phyloP scores from a whole-genome alignment of 495 filamentous ascomycete species.

The Penicillium roqueforti region DNA sequence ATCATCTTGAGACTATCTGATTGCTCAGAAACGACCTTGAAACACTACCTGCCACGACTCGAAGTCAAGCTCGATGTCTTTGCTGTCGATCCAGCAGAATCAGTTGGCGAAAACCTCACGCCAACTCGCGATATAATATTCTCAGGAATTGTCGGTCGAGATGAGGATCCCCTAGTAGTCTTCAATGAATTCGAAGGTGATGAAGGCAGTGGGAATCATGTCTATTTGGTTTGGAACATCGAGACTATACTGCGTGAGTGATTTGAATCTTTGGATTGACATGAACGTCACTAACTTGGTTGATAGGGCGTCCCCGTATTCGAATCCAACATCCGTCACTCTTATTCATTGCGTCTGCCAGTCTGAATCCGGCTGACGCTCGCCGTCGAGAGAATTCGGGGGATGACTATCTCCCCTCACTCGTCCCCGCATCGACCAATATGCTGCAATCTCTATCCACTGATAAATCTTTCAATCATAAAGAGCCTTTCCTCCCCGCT shows the following conservation, averaged over 20 bases:
- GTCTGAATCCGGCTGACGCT: conserved; percentile 54
- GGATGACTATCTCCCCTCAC: conserved; percentile 73
- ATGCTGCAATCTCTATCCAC: conserved; percentile 71
- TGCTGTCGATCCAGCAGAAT: conserved; percentile 57
- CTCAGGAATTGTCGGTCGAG: conserved; percentile 54
- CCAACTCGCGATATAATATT: conserved; percentile 63
- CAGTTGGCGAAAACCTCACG: conserved; percentile 40
- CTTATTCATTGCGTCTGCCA: conserved; percentile 71
- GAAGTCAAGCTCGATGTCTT: conserved; percentile 66
- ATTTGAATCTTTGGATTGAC: conserved; percentile 2
- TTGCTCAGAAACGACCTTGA: conserved; percentile 54
- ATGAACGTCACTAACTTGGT: not conserved
- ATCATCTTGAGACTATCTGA: conserved; percentile 66
- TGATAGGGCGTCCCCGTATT: conserved; percentile 62
- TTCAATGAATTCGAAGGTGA: conserved; percentile 52
- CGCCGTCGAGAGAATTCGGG: conserved; percentile 44
- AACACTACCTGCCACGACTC: conserved; percentile 58
- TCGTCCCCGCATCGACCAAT: conserved; percentile 72
- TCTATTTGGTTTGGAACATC: conserved; percentile 77
- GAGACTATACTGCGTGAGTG: conserved; percentile 64
- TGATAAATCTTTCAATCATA: conserved; percentile 62
- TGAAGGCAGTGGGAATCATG: conserved; percentile 51
- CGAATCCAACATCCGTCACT: conserved; percentile 74
- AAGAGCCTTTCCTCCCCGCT: conserved; percentile 72
- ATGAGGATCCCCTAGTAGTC: conserved; percentile 59